Percentiles rank a stretch among this genome's conserved stretches.
These are phyloP conservation scores for Daldinia grandis DNA, from an alignment of 495 filamentous ascomycete genomes.

Conservation along the genomic window DNA sequence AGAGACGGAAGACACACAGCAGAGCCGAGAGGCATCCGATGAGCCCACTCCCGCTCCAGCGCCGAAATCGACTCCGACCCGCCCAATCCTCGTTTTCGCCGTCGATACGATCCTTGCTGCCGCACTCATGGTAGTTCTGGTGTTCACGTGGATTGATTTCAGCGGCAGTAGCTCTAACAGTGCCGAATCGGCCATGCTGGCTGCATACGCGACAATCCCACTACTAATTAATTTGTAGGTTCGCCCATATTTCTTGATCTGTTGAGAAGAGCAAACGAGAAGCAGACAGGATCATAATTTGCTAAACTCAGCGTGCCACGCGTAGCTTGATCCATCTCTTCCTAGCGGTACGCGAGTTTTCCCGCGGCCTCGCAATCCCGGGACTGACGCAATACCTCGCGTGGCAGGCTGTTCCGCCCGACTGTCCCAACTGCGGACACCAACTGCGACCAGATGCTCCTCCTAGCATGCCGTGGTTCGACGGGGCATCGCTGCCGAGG, in stretches of 20 bases:
- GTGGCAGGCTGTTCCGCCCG: conserved; percentile 49
- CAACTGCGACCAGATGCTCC: conserved; percentile 46
- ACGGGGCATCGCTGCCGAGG: conserved; percentile 42
- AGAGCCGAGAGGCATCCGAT: conserved; percentile 5
- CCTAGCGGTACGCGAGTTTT: conserved; percentile 50
- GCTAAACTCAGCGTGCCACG: conserved; percentile 1
- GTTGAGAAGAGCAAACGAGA: background rate
- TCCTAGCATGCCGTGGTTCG: conserved; percentile 50
- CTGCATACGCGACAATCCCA: conserved; percentile 52
- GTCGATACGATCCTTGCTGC: conserved; percentile 48
- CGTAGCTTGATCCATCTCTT: conserved; percentile 50
- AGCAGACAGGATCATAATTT: background rate
- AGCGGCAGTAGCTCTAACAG: conserved; percentile 25
- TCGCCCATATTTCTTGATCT: background rate
- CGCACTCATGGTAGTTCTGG: conserved; percentile 49
- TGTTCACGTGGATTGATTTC: conserved; percentile 50
- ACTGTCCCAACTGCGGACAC: conserved; percentile 53
- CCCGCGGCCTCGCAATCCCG: conserved; percentile 50
- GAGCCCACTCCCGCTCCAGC: conserved; percentile 1
- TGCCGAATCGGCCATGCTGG: conserved; percentile 50
- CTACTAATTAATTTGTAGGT: conserved; percentile 53
- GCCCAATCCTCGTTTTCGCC: conserved; percentile 52
- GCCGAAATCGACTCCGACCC: conserved; percentile 21
- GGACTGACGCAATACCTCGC: conserved; percentile 47
- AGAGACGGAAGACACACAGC: conserved; percentile 3